Conservation (phyloP, 441 rosid genomes). For the Corymbia citriodora region DNA sequence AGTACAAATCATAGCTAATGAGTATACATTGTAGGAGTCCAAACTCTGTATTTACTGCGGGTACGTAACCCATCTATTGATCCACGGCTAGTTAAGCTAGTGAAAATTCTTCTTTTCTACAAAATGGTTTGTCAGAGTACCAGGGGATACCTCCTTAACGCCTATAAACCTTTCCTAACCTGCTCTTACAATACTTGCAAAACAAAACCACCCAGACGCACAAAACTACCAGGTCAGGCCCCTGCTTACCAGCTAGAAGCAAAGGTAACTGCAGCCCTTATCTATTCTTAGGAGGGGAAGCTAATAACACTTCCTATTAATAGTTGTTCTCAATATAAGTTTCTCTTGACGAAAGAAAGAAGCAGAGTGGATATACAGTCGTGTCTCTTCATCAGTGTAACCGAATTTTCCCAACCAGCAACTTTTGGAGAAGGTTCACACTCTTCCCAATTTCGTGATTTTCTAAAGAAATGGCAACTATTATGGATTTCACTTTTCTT, state of each 20-base stretch:
- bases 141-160: not conserved
- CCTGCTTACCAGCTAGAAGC: not conserved
- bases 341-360: not conserved
- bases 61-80: rapidly evolving
- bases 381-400: not conserved
- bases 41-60: not conserved
- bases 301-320: not conserved
- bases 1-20: not conserved
- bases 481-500: not conserved
- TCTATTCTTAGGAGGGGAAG: not conserved
- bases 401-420: not conserved
- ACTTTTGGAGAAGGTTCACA: not conserved
- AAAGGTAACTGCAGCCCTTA: not conserved
- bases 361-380: not conserved
- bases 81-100: not conserved
- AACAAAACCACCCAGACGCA: not conserved
- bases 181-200: not conserved
- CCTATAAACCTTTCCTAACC: not conserved
- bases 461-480: not conserved
- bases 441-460: not conserved
- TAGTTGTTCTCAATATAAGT: not conserved
- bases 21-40: not conserved
- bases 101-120: not conserved
- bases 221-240: not conserved
- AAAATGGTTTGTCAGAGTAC: not conserved